Evolutionary conservation across 2,329 filamentous ascomycete genomes (phyloP).

Genomic region (Penicillium sumatraense): DNA sequence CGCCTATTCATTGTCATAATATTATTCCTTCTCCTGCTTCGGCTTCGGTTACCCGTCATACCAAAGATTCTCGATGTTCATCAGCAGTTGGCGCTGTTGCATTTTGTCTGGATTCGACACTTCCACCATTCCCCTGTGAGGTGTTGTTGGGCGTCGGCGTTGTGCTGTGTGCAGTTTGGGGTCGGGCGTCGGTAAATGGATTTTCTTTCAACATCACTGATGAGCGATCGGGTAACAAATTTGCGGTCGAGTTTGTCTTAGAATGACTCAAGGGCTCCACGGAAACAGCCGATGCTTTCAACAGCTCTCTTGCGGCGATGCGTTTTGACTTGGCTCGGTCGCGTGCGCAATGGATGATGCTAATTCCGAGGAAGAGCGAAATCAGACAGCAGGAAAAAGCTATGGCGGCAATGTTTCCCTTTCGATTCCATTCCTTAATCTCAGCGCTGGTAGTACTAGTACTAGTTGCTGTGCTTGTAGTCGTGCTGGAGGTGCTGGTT

Average conservation of each 20-base stretch:
- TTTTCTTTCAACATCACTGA: conserved; percentile 12
- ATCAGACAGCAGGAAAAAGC: conserved; percentile 12
- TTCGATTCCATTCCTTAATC: conserved; percentile 11
- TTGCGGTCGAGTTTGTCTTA: background rate
- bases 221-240: conserved; percentile 6
- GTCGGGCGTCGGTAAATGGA: conserved; percentile 3
- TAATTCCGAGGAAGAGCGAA: conserved; percentile 12
- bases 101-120: background rate
- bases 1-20: background rate
- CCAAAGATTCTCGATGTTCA: background rate
- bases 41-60: too few species aligned
- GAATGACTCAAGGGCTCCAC: background rate
- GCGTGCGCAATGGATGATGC: conserved; percentile 5
- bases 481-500: conserved; percentile 4
- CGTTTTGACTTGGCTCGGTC: conserved; percentile 15
- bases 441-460: conserved; percentile 8
- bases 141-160: background rate
- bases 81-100: background rate
- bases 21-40: too few species aligned
- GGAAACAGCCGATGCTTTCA: background rate
- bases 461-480: conserved; percentile 3
- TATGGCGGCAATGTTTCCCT: conserved; percentile 18
- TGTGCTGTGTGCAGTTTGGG: conserved; percentile 1
- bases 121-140: background rate
- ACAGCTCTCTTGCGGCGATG: conserved; percentile 11